Percentiles rank a stretch among this genome's conserved stretches.
Conservation (phyloP, 208 protist genomes). For the Wallacemonas sp. region DNA sequence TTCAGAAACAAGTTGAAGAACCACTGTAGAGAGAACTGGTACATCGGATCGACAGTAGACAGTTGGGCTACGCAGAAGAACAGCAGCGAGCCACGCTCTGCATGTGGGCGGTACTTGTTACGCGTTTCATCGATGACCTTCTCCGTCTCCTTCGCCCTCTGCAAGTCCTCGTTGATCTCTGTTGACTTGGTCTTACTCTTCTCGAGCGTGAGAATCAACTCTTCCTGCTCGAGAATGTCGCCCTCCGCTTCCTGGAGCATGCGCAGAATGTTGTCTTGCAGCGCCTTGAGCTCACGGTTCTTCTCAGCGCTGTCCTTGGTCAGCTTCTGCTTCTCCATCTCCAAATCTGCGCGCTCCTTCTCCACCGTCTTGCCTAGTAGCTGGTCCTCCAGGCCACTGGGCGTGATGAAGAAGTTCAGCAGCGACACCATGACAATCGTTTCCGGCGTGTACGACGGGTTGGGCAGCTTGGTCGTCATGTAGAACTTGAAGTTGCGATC, state of each 20-base stretch:
- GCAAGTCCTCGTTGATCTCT: slow-evolving; percentile 94
- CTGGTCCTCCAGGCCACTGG: slow-evolving; percentile 96
- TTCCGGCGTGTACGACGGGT: slow-evolving; percentile 97
- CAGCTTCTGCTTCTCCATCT: slow-evolving; percentile 95
- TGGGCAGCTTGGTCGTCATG: slow-evolving; percentile 98
- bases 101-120: slow-evolving; percentile 95
- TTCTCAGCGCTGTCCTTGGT: slow-evolving; percentile 94
- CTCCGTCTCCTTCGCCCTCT: slow-evolving; percentile 94
- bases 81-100: slow-evolving; percentile 92
- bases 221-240: slow-evolving; percentile 97
- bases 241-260: slow-evolving; percentile 95
- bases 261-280: slow-evolving; percentile 96
- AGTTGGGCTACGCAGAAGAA: slow-evolving; percentile 98
- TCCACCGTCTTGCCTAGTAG: slow-evolving; percentile 96
- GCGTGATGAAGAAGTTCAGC: slow-evolving; percentile 98
- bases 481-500: slow-evolving; percentile 96
- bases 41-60: slow-evolving; percentile 95
- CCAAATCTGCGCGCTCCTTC: slow-evolving; percentile 97
- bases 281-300: slow-evolving; percentile 93
- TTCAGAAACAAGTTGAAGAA: slow-evolving; percentile 96
- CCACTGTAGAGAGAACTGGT: slow-evolving; percentile 98
- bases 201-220: slow-evolving; percentile 95
- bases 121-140: slow-evolving; percentile 95
- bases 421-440: slow-evolving; percentile 96
- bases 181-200: slow-evolving; percentile 95